Percentiles rank a stretch among this genome's conserved stretches.
Conservation (phyloP, 176 grass and related monocot species). For the Oryza officinalis region DNA sequence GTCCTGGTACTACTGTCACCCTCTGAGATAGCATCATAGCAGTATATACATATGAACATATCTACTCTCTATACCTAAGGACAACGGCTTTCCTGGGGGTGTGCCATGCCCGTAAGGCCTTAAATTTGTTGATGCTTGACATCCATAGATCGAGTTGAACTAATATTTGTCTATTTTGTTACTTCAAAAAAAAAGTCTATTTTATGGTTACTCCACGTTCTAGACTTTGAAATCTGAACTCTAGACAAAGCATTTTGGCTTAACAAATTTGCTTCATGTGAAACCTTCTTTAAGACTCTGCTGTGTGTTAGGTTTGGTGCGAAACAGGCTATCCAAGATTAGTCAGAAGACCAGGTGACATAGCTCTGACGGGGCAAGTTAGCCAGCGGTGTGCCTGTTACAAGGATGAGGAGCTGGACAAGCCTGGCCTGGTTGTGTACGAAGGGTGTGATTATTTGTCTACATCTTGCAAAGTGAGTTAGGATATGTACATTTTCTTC, state of each 20-base stretch:
- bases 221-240: not conserved
- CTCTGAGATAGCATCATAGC: not conserved
- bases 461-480: conserved; percentile 63
- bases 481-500: not conserved
- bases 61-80: not conserved
- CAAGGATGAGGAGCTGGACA: conserved; percentile 67
- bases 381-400: conserved; percentile 86
- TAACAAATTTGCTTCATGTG: not conserved
- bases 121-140: not conserved
- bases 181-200: not conserved
- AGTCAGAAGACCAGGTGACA: conserved; percentile 68
- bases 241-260: not conserved
- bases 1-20: not conserved
- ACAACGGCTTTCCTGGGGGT: not conserved
- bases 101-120: not conserved
- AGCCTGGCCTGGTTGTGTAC: conserved; percentile 63
- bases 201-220: not conserved
- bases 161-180: not conserved
- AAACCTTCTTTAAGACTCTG: not conserved
- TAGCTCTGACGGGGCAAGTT: conserved; percentile 81
- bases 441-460: conserved; percentile 70
- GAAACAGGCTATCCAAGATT: conserved; percentile 80
- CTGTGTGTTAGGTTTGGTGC: conserved; percentile 80
- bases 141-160: not conserved
- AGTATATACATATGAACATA: not conserved